Base-by-base conservation (phyloP, 345 rosid genomes). In the Citrus hindsii region DNA sequence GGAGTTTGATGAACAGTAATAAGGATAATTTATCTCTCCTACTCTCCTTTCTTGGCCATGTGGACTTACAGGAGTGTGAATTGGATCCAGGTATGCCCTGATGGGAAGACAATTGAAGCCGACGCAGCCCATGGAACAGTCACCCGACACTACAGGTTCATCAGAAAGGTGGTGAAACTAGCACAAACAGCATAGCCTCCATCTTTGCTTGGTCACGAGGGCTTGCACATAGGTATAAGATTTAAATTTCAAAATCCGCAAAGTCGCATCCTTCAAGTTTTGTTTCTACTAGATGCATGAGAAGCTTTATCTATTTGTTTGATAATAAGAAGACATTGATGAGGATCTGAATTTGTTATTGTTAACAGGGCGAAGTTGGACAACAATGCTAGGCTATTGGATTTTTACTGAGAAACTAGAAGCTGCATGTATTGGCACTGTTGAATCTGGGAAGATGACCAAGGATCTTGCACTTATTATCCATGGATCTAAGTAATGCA, bases 101-200 rank as follows among this genome's bases (percentile, higher is more conserved):
- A 96, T 82, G 99, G 99, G 21, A 96, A 94, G 87, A 96, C 99
- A 0, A 94, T 96, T 42, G 99, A 96, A 87, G 96, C 99, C 71
- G 99, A 96, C 85, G 99, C 99, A 32, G 99, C 99, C 6, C 99
- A 96, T 53, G 99, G 99, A 65, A 96, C 99, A 0, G 99, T 96
- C 38, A 96, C 99, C 2, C 88, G 99, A 42, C 99, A 96, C 87
- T 96, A 82, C 85, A 86, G 99, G 99, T 96, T 83, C 98, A 96
- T 64, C 99, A 96, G 88, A 96, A 94, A 84, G 98, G 98, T 70
- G 99, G 99, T 27, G 98, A 96, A 87, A 96, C 99, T 77, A 96
- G 99, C 87, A 96, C 99, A 66, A 96, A 96, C 92, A 96, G 99
- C 79, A 94, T 96, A 79, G 99, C 99, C 46, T 96, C 99, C 58